Evolutionary conservation across 176 grass and related monocot genomes (phyloP).

Genomic region (Juncus effusus): DNA sequence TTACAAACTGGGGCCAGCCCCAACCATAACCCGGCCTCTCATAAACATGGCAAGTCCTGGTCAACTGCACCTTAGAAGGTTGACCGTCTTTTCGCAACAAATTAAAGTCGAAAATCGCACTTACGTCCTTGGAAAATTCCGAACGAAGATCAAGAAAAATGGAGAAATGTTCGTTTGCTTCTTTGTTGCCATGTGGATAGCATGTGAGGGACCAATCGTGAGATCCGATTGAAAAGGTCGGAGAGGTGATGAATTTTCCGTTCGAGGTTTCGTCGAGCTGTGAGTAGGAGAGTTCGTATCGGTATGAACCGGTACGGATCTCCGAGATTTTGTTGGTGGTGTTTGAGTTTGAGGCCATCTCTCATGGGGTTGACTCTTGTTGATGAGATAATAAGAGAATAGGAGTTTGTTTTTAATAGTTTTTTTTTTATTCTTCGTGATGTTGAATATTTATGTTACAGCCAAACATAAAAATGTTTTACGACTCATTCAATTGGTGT

Average conservation of each 20-base stretch:
- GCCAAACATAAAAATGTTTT: too few species aligned
- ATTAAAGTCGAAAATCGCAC: conserved; percentile 22
- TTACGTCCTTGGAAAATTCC: conserved; percentile 17
- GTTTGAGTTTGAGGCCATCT: conserved; percentile 12
- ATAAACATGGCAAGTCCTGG: conserved; percentile 20
- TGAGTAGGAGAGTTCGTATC: conserved; percentile 1
- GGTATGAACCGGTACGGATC: background rate
- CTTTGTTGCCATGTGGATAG: conserved; percentile 22
- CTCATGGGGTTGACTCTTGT: conserved; percentile 14
- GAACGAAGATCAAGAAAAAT: conserved; percentile 21
- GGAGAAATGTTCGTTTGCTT: background rate
- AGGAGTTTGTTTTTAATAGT: too few species aligned
- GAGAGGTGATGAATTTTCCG: conserved; percentile 9
- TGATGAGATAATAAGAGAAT: background rate
- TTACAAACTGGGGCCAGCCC: conserved; percentile 22
- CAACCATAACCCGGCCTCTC: conserved; percentile 22
- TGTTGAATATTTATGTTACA: too few species aligned
- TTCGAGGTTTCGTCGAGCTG: background rate
- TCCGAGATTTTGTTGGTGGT: background rate
- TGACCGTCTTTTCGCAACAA: conserved; percentile 7
- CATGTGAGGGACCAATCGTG: conserved; percentile 30
- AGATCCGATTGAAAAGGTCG: background rate
- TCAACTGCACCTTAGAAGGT: conserved; percentile 9
- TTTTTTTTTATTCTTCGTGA: too few species aligned
- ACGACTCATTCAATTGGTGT: too few species aligned